Evolutionary conservation across 805 yeast species (phyloP).

Genomic region (Lipomyces orientalis): DNA sequence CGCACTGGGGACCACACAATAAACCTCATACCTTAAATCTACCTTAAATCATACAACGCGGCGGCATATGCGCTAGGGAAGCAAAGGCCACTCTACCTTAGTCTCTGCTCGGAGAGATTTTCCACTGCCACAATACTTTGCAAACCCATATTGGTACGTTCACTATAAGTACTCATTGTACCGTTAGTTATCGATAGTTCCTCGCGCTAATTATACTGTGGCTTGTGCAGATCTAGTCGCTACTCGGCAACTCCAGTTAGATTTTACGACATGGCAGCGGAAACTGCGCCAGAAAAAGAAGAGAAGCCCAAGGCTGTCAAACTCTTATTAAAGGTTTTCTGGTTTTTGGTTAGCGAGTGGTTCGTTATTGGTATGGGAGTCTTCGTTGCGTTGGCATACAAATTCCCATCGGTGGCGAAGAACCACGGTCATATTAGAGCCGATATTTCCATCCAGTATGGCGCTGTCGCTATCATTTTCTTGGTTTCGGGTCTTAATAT

Average conservation of each 20-base stretch:
- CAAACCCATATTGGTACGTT: background rate
- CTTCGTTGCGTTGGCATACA: slow-evolving; percentile 74
- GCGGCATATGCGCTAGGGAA: too few species aligned
- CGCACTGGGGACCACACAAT: background rate
- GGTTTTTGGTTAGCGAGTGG: slow-evolving; percentile 56
- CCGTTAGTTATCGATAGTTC: background rate
- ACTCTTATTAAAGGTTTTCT: slow-evolving; percentile 4
- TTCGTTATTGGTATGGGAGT: slow-evolving; percentile 74
- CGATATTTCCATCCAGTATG: slow-evolving; percentile 78
- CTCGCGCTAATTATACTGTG: background rate
- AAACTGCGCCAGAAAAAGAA: background rate
- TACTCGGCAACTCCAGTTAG: background rate
- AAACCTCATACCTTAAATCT: too few species aligned
- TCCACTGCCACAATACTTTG: background rate
- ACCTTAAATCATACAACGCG: too few species aligned
- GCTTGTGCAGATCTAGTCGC: background rate
- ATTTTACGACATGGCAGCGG: background rate
- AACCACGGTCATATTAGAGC: slow-evolving; percentile 78
- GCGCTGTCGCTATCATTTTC: slow-evolving; percentile 86
- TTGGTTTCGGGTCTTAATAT: slow-evolving; percentile 81
- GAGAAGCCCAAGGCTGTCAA: slow-evolving; percentile 4
- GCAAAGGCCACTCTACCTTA: background rate
- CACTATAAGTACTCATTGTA: background rate
- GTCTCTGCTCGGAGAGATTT: background rate
- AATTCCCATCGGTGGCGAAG: slow-evolving; percentile 82